Percentiles rank a stretch among this genome's conserved stretches.
phyloP scores from a whole-genome alignment of 495 filamentous ascomycete genomes.

The Venustampulla echinocandica region DNA sequence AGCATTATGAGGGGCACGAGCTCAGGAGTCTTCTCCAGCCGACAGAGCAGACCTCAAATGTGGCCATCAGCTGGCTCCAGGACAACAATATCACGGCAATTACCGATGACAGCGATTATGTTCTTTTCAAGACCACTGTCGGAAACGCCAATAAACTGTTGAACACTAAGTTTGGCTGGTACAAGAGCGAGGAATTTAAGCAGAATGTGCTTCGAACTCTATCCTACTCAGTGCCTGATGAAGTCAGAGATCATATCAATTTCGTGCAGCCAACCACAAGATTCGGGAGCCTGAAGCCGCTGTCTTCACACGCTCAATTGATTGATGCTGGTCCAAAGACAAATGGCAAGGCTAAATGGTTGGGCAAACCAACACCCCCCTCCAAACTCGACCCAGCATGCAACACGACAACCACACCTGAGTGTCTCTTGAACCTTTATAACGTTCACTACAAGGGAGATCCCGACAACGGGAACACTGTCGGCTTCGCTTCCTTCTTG shows the following conservation, averaged over 20 bases:
- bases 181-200: conserved; percentile 24
- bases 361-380: background rate
- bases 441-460: conserved; percentile 26
- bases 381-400: conserved; percentile 8
- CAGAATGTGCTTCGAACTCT: conserved; percentile 28
- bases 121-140: conserved; percentile 37
- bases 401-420: conserved; percentile 15
- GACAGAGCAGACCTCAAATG: conserved; percentile 24
- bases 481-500: conserved; percentile 63
- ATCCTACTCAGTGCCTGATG: conserved; percentile 44
- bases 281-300: conserved; percentile 34
- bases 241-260: conserved; percentile 48
- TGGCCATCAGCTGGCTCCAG: conserved; percentile 35
- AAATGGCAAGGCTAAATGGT: conserved; percentile 7
- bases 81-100: conserved; percentile 33
- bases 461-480: conserved; percentile 29
- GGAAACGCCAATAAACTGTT: conserved; percentile 39
- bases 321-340: conserved; percentile 4
- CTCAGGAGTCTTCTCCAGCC: conserved; percentile 36
- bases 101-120: conserved; percentile 36
- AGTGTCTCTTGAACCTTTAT: conserved; percentile 15
- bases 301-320: background rate
- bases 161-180: conserved; percentile 38
- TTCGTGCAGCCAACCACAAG: conserved; percentile 58
- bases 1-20: conserved; percentile 46